These are phyloP conservation scores for Saccharomycopsis microspora DNA, from an alignment of 805 yeast species.

Conservation along the genomic window DNA sequence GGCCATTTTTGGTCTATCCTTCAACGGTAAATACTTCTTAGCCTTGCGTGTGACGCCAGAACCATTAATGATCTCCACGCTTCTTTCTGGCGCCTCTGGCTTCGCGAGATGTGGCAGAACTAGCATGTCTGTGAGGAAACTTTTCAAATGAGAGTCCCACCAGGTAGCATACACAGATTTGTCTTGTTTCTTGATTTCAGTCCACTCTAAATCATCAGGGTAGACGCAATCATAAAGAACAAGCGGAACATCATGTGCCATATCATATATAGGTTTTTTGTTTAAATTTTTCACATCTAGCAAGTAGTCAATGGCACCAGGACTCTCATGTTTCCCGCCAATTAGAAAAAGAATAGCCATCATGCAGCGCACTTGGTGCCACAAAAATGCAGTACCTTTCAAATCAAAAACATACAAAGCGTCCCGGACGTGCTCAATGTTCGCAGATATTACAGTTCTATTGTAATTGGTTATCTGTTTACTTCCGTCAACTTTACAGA, in stretches of 20 bases:
- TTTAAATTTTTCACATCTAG: conserved; percentile 48
- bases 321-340: conserved; percentile 67
- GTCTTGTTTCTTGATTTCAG: conserved; percentile 21
- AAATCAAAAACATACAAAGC: conserved; percentile 62
- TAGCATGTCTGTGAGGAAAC: conserved; percentile 41
- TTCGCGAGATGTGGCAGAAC: conserved; percentile 16
- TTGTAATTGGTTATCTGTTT: conserved; percentile 76
- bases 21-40: conserved; percentile 44
- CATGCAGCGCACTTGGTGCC: conserved; percentile 99
- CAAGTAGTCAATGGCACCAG: conserved; percentile 44
- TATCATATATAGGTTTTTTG: conserved; percentile 66
- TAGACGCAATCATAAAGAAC: conserved; percentile 78
- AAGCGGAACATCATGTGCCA: conserved; percentile 86
- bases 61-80: conserved; percentile 46
- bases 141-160: conserved; percentile 46
- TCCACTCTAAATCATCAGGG: conserved; percentile 58
- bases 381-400: conserved; percentile 80
- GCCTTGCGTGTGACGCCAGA: conserved; percentile 63
- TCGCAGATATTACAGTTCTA: conserved; percentile 36
- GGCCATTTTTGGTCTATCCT: conserved; percentile 45
- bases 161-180: conserved; percentile 36
- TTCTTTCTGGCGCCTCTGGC: conserved; percentile 16
- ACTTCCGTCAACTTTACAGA: conserved; percentile 89
- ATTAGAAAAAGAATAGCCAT: conserved; percentile 70
- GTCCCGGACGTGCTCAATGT: conserved; percentile 17